Base-by-base conservation (phyloP, 257 asterid species). In the Solanum paucissectum region DNA sequence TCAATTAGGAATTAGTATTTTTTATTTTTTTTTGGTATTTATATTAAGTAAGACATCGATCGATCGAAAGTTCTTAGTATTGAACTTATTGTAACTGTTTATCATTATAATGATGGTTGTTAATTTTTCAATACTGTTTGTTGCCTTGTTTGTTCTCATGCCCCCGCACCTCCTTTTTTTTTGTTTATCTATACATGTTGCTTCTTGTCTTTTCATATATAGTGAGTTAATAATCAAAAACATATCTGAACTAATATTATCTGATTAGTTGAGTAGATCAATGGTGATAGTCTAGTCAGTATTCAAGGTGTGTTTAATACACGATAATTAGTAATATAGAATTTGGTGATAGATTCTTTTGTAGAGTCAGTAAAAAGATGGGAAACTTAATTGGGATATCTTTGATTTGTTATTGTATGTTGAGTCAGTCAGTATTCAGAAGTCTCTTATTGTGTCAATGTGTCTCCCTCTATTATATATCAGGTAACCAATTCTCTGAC, bases 401-500 rank as follows among this genome's bases (percentile, higher is more conserved):
- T 89, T 89, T 90, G 93, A 89, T 88, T 79, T 87, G 92, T 94
- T 92, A 16, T 90, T 73, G 29, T 66, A 90, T 84, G 92, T 86
- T 52, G 37, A 66, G 91, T 79, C 40, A 89, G 91, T 86, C 90
- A 87, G 88, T 18, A 46, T 71, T 91, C 88, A 90, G 93, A 91
- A 89, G 40, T 79, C 86, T 83, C 92, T 34, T 71, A 20, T 21
- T 86, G 10, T 92, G 93, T 88, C 89, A 90, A 87, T 87, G 83
- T 91, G 94, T 93, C 92, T 90, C 95, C 87, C 93, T 88, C 89
- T 72, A 33, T 71, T 71, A 16, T 71, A 16, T 32, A 90, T 90
- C 91, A 92, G 93, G 91, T 89, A 92, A 90, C 90, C 87, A 86
- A 77, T 89, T 89, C 88, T 91, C 87, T 62, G 91, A 88, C 74